Evolutionary conservation across 176 grass and related monocot species (phyloP), one percentile per base, ranked within the genome.

Genomic region (Puccinellia tenuiflora): DNA sequence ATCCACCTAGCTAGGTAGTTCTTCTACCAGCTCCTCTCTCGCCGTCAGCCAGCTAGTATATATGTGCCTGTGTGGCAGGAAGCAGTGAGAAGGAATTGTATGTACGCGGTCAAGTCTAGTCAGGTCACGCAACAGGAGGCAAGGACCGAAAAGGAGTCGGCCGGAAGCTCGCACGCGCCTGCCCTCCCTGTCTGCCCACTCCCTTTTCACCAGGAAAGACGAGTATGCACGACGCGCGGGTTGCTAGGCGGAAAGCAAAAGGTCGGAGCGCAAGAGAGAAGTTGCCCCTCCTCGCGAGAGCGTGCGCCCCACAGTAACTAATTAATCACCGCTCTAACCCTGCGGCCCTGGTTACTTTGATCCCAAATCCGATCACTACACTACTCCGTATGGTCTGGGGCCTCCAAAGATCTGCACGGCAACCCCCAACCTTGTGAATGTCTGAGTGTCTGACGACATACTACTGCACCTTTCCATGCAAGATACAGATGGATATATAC

Each of bases 381-480:
- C n/a, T n/a, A n/a, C n/a, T n/a, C n/a, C n/a, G n/a, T n/a, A n/a
- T n/a, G n/a, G n/a, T n/a, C n/a, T n/a, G n/a, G 22, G 67, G 77
- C 57, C 85, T 80, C 68, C 76, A 56, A 37, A 77, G 78, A 90
- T 78, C 77, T 67, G n/a, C 71, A 3, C n/a, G n/a, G n/a, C n/a
- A n/a, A n/a, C n/a, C n/a, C n/a, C n/a, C n/a, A n/a, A n/a, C n/a
- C n/a, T n/a, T n/a, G n/a, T n/a, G n/a, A n/a, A n/a, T n/a, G n/a
- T n/a, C 29, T 47, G 77, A 48, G 22, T 79, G 30, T 63, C 61
- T 33, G 18, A 40, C n/a, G n/a, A n/a, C n/a, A n/a, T n/a, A 29
- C 25, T 12, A 5, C 6, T 51, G 35, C 79, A 25, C 69, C 65
- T 70, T 70, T 70, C 29, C 48, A 70, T 81, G 48, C n/a, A 42